phyloP scores from a whole-genome alignment of 1,284 basidiomycete species.

The Sporisorium graminicola region DNA sequence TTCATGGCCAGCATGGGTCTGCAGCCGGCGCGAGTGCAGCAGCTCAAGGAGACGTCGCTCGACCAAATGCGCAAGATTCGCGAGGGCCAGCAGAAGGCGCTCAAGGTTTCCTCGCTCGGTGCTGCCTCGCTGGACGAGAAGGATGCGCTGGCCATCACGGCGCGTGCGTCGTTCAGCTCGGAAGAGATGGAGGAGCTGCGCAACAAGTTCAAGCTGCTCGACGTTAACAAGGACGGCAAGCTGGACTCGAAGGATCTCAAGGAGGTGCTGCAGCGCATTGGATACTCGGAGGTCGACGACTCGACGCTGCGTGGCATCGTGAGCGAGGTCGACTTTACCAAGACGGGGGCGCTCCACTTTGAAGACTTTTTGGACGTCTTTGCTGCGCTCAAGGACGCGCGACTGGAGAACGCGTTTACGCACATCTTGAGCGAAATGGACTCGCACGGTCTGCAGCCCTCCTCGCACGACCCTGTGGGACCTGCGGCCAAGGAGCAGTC shows the following conservation, averaged over 20 bases:
- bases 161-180: conserved; percentile 58
- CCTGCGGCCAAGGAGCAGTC: conserved; percentile 55
- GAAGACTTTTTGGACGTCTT: conserved; percentile 64
- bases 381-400: conserved; percentile 61
- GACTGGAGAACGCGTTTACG: conserved; percentile 60
- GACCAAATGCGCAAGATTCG: conserved; percentile 56
- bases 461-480: conserved; percentile 54
- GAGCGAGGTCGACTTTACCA: conserved; percentile 61
- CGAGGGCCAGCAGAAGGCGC: conserved; percentile 42
- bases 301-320: conserved; percentile 58
- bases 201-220: conserved; percentile 58
- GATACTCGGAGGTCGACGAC: conserved; percentile 60
- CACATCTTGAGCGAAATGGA: conserved; percentile 61
- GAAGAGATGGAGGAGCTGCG: conserved; percentile 63
- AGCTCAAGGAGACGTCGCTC: conserved; percentile 55
- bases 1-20: conserved; percentile 71
- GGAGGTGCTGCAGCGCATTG: conserved; percentile 58
- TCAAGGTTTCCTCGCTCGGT: conserved; percentile 38
- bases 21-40: conserved; percentile 53
- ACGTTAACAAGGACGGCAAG: conserved; percentile 61
- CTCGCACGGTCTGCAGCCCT: conserved; percentile 44
- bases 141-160: conserved; percentile 52
- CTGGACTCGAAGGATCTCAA: conserved; percentile 61
- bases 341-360: conserved; percentile 61
- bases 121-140: conserved; percentile 41